phyloP scores from a whole-genome alignment of 805 yeast genomes.

The Brettanomyces naardenensis region DNA sequence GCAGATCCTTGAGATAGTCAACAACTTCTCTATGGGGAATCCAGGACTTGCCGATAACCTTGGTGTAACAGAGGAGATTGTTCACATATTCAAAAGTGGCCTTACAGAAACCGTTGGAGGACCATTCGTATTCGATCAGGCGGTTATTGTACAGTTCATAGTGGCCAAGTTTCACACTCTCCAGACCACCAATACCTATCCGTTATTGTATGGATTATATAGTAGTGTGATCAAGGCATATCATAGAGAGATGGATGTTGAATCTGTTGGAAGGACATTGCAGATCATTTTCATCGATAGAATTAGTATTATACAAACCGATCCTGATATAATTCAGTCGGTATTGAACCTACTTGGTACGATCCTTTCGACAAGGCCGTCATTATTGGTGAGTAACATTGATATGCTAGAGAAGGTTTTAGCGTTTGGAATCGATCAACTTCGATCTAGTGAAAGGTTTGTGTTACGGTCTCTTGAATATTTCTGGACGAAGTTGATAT shows the following conservation, averaged over 20 bases:
- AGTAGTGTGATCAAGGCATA: constrained; percentile 24
- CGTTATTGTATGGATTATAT: constrained; percentile 36
- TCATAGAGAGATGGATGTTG: constrained; percentile 24
- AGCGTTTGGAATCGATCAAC: constrained; percentile 30
- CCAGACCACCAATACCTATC: constrained; percentile 27
- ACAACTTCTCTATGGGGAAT: constrained; percentile 33
- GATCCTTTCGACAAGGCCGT: constrained; percentile 41
- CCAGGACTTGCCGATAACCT: constrained; percentile 33
- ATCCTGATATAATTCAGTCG: constrained; percentile 53
- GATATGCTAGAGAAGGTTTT: constrained; percentile 17
- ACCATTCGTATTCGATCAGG: constrained; percentile 50
- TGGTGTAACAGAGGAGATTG: constrained; percentile 52
- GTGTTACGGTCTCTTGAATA: constrained; percentile 42
- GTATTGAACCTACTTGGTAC: constrained; percentile 44
- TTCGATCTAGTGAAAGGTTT: constrained; percentile 44
- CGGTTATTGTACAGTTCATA: constrained; percentile 33
- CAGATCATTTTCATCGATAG: constrained; percentile 30
- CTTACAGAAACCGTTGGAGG: constrained; percentile 55
- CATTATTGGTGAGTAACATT: constrained; percentile 30
- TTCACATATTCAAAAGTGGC: constrained; percentile 57
- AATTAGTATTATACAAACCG: constrained; percentile 30
- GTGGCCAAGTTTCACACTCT: constrained; percentile 24
- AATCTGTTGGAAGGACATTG: constrained; percentile 30
- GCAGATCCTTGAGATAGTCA: constrained; percentile 33
- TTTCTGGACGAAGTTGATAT: constrained; percentile 47